Evolutionary conservation across 169 alveolate species (phyloP).

Genomic region (Plasmodium chabaudi): DNA sequence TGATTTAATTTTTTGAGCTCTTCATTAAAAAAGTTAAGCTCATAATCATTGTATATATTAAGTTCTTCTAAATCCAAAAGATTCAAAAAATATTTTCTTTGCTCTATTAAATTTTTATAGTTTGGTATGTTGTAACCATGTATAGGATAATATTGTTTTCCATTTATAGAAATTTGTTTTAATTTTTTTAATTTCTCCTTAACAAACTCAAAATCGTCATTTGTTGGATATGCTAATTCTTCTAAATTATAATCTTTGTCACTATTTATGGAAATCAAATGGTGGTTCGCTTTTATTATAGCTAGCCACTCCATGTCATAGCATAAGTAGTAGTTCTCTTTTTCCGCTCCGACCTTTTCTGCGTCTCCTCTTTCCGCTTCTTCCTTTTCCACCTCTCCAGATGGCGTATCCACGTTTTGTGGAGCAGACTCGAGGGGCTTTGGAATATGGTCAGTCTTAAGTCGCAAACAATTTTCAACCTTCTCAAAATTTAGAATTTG

Average conservation of each 20-base stretch:
- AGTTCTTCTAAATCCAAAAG: conserved; percentile 62
- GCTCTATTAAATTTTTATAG: conserved; percentile 41
- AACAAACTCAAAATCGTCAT: conserved; percentile 52
- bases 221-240: conserved; percentile 34
- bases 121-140: conserved; percentile 55
- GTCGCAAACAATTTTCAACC: background rate
- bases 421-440: background rate
- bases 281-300: conserved; percentile 57
- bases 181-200: conserved; percentile 14
- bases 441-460: conserved; percentile 23
- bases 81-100: conserved; percentile 31
- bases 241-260: conserved; percentile 61
- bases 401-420: conserved; percentile 7
- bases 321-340: conserved; percentile 24
- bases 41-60: conserved; percentile 31
- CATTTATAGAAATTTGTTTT: conserved; percentile 34
- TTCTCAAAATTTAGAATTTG: conserved; percentile 54
- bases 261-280: conserved; percentile 17
- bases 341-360: background rate
- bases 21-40: conserved; percentile 30
- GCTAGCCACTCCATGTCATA: conserved; percentile 71
- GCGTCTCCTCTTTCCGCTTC: background rate
- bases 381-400: background rate
- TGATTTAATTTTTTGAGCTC: conserved; percentile 8
- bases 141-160: conserved; percentile 31